phyloP scores from a whole-genome alignment of 805 yeast species.

The Starmerella sirachaensis region DNA sequence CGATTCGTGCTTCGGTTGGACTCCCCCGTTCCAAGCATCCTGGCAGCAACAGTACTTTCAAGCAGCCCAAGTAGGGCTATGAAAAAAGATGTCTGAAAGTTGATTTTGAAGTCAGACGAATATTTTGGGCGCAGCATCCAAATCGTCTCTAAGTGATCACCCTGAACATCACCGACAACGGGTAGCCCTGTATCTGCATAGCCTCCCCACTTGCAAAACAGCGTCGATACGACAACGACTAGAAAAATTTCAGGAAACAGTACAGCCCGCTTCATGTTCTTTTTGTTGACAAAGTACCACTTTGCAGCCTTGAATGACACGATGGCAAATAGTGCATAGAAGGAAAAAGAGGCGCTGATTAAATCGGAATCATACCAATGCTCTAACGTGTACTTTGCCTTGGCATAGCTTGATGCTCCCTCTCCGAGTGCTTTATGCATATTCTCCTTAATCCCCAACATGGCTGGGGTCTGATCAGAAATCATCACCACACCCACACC shows the following conservation, averaged over 20 bases:
- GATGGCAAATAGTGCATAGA: conserved; percentile 38
- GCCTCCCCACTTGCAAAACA: conserved; percentile 35
- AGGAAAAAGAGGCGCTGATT: conserved; percentile 52
- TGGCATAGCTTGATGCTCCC: conserved; percentile 61
- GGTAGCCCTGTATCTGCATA: conserved; percentile 37
- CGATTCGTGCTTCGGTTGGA: conserved; percentile 60
- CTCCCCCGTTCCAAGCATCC: conserved; percentile 62
- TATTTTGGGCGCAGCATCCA: conserved; percentile 43
- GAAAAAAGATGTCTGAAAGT: conserved; percentile 58
- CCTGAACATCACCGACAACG: conserved; percentile 56
- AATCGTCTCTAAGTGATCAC: conserved; percentile 38
- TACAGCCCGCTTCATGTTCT: conserved; percentile 34
- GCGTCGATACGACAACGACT: conserved; percentile 52
- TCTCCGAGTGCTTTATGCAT: conserved; percentile 31
- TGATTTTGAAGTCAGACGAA: conserved; percentile 39
- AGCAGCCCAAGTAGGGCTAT: conserved; percentile 82
- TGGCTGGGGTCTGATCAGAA: conserved; percentile 58
- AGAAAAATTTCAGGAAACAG: conserved; percentile 78
- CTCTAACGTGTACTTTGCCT: conserved; percentile 43
- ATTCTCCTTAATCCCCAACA: conserved; percentile 50
- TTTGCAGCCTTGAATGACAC: conserved; percentile 35
- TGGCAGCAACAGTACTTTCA: conserved; percentile 86
- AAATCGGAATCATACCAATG: conserved; percentile 40
- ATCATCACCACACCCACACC: conserved; percentile 81
- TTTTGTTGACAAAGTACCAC: conserved; percentile 26